Base-by-base conservation (phyloP, 192 early-diverging fungal genomes). In the Rhizophagus prolifer region DNA sequence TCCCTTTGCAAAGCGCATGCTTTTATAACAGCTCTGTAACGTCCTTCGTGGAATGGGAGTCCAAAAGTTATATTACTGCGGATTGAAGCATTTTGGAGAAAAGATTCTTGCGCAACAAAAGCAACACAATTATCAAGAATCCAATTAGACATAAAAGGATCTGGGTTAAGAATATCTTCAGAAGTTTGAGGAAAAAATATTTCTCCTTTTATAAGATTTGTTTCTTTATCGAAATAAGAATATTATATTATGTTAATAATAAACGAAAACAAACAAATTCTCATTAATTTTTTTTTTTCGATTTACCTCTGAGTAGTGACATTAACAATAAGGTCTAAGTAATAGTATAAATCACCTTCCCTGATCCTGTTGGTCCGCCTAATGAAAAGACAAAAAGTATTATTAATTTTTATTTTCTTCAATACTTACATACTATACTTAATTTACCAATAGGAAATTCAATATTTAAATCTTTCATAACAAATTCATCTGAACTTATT, bases 51-150 rank as follows among this genome's bases (percentile, higher is more conserved):
- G 76, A 87, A 98, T 9, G 82, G 81, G 3, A 84, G 77, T 31
- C 95, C 95, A 83, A 99, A 98, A 14, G 91, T 70, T 74, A 99
- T 97, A 75, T 97, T 97, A 26, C 92, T 88, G 47, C 89, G 85
- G 61, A 97, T 90, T 2, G 89, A 91, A 9, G 88, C 87, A 71
- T 92, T 93, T 70, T 91, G 90, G 30, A 94, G 83, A 86, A 79
- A 89, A 62, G 81, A 85, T 74, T 54, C 88, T 74, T 93, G 93
- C 9, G 96, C 87, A 9, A 90, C 91, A 81, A 94, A 95, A 0
- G 96, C 95, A 36, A 97, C 81, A 38, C 86, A 85, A 6, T 83
- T 86, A 54, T 78, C 83, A 25, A 84, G 70, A n/a, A 83, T 80
- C 85, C 82, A 83, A 78, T 77, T 77, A n/a, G 12, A 82, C 78